phyloP scores from a whole-genome alignment of 2,329 filamentous ascomycete species.

The Claviceps sp. region DNA sequence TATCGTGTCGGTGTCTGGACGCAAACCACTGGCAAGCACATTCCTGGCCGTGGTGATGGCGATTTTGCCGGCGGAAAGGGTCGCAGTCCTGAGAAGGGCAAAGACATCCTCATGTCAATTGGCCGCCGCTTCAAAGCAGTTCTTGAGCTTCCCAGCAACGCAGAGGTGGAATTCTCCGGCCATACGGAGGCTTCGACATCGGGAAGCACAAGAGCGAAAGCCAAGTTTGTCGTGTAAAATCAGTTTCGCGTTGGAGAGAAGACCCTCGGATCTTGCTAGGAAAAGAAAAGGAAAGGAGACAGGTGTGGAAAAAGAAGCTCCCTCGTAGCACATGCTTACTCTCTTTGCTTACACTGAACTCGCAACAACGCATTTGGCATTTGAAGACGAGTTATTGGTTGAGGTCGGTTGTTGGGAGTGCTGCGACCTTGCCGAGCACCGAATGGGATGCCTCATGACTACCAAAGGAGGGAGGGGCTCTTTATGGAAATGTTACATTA shows the following conservation, averaged over 20 bases:
- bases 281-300: slow-evolving; percentile 8
- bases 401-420: background rate
- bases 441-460: background rate
- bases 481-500: background rate
- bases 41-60: slow-evolving; percentile 60
- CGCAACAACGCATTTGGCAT: background rate
- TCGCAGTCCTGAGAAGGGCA: slow-evolving; percentile 66
- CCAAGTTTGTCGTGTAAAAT: slow-evolving; percentile 75
- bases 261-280: background rate
- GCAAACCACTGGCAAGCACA: slow-evolving; percentile 76
- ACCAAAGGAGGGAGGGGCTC: background rate
- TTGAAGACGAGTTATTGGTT: slow-evolving; percentile 1
- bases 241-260: background rate
- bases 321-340: background rate
- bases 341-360: background rate
- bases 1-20: slow-evolving; percentile 98
- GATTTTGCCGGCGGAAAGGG: slow-evolving; percentile 66
- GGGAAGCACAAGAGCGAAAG: slow-evolving; percentile 89
- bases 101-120: slow-evolving; percentile 71
- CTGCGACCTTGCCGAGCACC: background rate
- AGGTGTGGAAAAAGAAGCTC: slow-evolving; percentile 12
- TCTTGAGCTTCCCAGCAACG: slow-evolving; percentile 61
- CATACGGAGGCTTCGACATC: slow-evolving; percentile 89
- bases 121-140: slow-evolving; percentile 88
- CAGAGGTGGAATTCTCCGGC: slow-evolving; percentile 86